These are phyloP conservation scores for Aspergillus awamori DNA, from an alignment of 2,329 filamentous ascomycete species.

Conservation along the genomic window DNA sequence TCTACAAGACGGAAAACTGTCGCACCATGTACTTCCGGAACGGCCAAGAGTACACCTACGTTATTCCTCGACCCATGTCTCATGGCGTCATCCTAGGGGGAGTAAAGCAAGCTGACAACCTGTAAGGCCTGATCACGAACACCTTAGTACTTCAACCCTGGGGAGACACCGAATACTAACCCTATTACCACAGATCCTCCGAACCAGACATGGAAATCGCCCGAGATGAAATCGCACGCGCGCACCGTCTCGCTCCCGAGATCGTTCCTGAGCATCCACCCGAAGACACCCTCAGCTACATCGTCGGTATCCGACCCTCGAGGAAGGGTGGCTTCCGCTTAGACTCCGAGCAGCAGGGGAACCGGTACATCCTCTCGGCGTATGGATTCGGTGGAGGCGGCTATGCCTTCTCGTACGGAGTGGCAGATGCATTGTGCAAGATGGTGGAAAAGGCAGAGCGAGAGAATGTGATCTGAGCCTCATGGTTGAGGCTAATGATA, in stretches of 20 bases:
- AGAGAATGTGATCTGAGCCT: slow-evolving; percentile 30
- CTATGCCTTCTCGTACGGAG: slow-evolving; percentile 43
- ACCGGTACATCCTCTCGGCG: slow-evolving; percentile 35
- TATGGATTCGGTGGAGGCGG: slow-evolving; percentile 45
- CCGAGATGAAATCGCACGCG: slow-evolving; percentile 43
- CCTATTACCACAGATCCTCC: slow-evolving; percentile 28
- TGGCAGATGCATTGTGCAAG: slow-evolving; percentile 38
- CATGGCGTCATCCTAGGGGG: slow-evolving; percentile 40
- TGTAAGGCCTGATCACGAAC: slow-evolving; percentile 26
- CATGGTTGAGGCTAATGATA: not conserved
- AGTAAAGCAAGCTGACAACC: slow-evolving; percentile 37
- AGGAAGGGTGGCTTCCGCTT: slow-evolving; percentile 40
- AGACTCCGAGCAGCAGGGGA: slow-evolving; percentile 32
- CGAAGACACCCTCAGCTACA: slow-evolving; percentile 33
- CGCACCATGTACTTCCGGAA: slow-evolving; percentile 40
- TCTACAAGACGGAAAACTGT: slow-evolving; percentile 35
- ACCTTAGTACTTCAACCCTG: not conserved
- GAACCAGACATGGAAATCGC: slow-evolving; percentile 41
- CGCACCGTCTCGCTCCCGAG: slow-evolving; percentile 41
- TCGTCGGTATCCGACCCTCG: slow-evolving; percentile 42
- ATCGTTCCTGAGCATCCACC: slow-evolving; percentile 37
- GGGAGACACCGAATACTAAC: not conserved
- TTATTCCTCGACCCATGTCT: slow-evolving; percentile 41
- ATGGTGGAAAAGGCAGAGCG: slow-evolving; percentile 40
- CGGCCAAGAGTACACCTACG: slow-evolving; percentile 43